phyloP scores from a whole-genome alignment of 495 filamentous ascomycete species.

The Bacidia rubella region DNA sequence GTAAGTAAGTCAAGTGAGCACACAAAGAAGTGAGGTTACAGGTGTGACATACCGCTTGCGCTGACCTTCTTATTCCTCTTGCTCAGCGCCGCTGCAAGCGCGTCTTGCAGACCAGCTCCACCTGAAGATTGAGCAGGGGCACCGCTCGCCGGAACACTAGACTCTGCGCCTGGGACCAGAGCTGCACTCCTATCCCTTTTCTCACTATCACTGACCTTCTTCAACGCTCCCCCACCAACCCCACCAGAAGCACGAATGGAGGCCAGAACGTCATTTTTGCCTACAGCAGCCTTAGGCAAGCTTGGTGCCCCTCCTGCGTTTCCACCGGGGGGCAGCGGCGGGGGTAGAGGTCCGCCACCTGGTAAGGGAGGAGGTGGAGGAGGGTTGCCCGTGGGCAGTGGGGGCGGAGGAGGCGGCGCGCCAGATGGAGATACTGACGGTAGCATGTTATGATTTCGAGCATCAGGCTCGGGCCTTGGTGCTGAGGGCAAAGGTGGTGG shows the following conservation, averaged over 20 bases:
- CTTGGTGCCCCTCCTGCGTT: conserved; percentile 49
- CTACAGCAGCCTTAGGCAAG: conserved; percentile 35
- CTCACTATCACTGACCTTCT: conserved; percentile 64
- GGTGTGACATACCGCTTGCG: conserved; percentile 62
- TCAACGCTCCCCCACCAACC: conserved; percentile 50
- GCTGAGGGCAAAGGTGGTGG: conserved; percentile 35
- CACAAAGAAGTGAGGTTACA: background rate
- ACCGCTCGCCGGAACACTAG: conserved; percentile 42
- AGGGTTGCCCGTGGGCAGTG: conserved; percentile 21
- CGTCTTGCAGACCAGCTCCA: conserved; percentile 63
- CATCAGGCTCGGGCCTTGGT: conserved; percentile 25
- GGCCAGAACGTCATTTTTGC: conserved; percentile 58
- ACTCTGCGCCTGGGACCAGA: conserved; percentile 43
- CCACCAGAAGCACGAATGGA: conserved; percentile 71
- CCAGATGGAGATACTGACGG: conserved; percentile 20
- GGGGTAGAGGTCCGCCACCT: conserved; percentile 50
- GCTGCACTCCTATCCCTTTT: conserved; percentile 73
- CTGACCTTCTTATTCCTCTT: conserved; percentile 82
- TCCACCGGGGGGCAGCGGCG: conserved; percentile 51
- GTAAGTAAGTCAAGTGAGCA: conserved; percentile 20
- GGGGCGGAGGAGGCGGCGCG: conserved; percentile 37
- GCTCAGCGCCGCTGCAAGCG: conserved; percentile 60
- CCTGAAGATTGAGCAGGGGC: conserved; percentile 31
- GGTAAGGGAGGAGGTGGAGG: conserved; percentile 34
- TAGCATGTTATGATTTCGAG: conserved; percentile 26